phyloP scores from a whole-genome alignment of 2,329 filamentous ascomycete genomes.

The Ceratocystis alfenasii region DNA sequence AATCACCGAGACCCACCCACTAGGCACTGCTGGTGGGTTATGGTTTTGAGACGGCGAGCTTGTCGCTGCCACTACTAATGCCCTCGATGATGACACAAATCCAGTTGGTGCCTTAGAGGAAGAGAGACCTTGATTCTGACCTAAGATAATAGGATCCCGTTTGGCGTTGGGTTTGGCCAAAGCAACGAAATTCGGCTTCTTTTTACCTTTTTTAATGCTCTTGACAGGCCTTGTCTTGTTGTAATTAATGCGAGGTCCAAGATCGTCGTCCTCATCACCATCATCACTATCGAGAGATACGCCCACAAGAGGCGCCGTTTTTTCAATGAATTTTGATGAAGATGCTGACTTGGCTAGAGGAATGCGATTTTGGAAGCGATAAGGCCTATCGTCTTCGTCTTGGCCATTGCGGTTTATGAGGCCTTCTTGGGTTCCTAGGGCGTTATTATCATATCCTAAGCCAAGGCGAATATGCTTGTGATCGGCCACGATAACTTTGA shows the following conservation, averaged over 20 bases:
- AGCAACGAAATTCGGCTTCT: slow-evolving; percentile 28
- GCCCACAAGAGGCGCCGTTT: slow-evolving; percentile 34
- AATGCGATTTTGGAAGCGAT: slow-evolving; percentile 42
- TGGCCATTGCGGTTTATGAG: neutral
- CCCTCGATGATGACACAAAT: slow-evolving; percentile 6
- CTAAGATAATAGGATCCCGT: neutral
- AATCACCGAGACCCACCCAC: slow-evolving; percentile 8
- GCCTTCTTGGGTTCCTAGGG: neutral
- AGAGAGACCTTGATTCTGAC: neutral
- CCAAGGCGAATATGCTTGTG: slow-evolving; percentile 59
- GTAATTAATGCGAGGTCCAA: slow-evolving; percentile 26
- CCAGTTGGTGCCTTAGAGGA: slow-evolving; percentile 3
- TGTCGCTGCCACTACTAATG: too few relatives aligned
- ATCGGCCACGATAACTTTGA: slow-evolving; percentile 48
- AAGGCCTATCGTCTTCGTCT: neutral
- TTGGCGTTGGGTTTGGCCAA: neutral
- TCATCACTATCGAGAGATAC: slow-evolving; percentile 33
- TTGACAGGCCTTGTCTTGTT: slow-evolving; percentile 19
- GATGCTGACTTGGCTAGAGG: neutral
- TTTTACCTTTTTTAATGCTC: slow-evolving; percentile 41
- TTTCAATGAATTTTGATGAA: slow-evolving; percentile 23
- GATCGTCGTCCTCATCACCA: slow-evolving; percentile 37
- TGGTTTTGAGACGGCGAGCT: neutral
- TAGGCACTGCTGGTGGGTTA: slow-evolving; percentile 15
- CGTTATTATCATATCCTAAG: slow-evolving; percentile 38